Percentiles rank a stretch among this genome's conserved stretches.
phyloP scores from a whole-genome alignment of 176 grass and related monocot species.

The Bonia amplexicaulis region DNA sequence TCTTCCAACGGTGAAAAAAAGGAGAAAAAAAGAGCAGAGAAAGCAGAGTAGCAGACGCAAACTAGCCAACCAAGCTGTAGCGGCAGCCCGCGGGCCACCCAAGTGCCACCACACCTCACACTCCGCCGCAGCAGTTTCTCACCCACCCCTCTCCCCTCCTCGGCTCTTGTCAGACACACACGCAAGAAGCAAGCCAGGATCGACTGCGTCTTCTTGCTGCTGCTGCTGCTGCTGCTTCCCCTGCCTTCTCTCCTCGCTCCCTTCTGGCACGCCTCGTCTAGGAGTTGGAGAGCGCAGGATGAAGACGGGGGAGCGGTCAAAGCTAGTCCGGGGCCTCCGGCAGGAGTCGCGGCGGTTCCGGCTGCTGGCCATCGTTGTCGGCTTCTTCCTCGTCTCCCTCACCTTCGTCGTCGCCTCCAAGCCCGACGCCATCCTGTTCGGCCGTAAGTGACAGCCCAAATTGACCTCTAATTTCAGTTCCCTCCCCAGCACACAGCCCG shows the following conservation, averaged over 20 bases:
- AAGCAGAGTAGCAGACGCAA: conserved; percentile 5
- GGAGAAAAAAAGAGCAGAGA: neutral
- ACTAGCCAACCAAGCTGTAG: neutral
- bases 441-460: conserved; percentile 9
- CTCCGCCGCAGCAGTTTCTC: neutral
- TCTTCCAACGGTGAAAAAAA: neutral
- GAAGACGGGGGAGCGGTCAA: conserved; percentile 67
- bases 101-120: neutral
- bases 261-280: neutral
- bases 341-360: conserved; percentile 63
- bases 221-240: neutral
- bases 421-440: conserved; percentile 63
- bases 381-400: conserved; percentile 70
- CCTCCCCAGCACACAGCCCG: neutral
- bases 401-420: conserved; percentile 83
- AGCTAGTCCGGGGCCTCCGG: conserved; percentile 50
- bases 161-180: conserved; percentile 6
- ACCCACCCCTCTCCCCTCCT: neutral
- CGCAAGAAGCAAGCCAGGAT: neutral
- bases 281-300: neutral
- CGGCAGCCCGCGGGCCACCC: neutral
- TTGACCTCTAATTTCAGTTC: neutral
- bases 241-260: neutral
- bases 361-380: conserved; percentile 54
- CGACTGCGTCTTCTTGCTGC: neutral